phyloP scores from a whole-genome alignment of 1,284 basidiomycete genomes.

The Cryptococcus wingfieldii region DNA sequence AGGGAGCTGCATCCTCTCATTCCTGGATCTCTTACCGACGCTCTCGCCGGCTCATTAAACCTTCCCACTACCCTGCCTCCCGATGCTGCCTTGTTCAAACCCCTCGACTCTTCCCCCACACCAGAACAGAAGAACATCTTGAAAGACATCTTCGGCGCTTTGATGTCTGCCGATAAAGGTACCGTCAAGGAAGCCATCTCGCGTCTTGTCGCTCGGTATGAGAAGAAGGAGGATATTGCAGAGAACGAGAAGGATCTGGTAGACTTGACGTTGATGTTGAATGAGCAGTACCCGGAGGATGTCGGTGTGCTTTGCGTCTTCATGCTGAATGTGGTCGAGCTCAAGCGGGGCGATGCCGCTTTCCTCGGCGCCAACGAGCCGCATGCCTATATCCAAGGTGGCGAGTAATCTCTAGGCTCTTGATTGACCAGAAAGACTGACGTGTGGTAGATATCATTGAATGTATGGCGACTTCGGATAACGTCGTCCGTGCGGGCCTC shows the following conservation, averaged over 20 bases:
- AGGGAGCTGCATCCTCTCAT: slow-evolving; percentile 76
- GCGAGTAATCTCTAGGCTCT: slow-evolving; percentile 50
- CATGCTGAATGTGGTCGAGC: slow-evolving; percentile 77
- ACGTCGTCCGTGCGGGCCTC: slow-evolving; percentile 96
- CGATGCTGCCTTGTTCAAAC: slow-evolving; percentile 25
- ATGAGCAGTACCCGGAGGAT: slow-evolving; percentile 83
- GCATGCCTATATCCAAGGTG: slow-evolving; percentile 91
- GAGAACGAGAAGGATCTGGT: slow-evolving; percentile 54
- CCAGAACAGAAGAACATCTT: slow-evolving; percentile 61
- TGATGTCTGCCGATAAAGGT: slow-evolving; percentile 69
- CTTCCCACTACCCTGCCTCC: slow-evolving; percentile 42
- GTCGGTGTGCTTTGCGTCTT: slow-evolving; percentile 93
- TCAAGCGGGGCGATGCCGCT: slow-evolving; percentile 81
- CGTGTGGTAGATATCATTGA: slow-evolving; percentile 77
- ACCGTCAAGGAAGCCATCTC: slow-evolving; percentile 58
- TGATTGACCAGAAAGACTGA: background rate
- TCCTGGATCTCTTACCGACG: slow-evolving; percentile 50
- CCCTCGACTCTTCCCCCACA: slow-evolving; percentile 25
- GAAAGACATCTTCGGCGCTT: slow-evolving; percentile 67
- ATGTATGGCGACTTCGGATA: slow-evolving; percentile 97
- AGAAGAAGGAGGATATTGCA: slow-evolving; percentile 44
- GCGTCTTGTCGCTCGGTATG: slow-evolving; percentile 63
- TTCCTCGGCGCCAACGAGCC: slow-evolving; percentile 95
- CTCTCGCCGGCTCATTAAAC: slow-evolving; percentile 56
- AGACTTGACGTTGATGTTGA: slow-evolving; percentile 66